Percentiles rank a stretch among this genome's conserved stretches.
These are phyloP conservation scores for Warburgia ugandensis DNA, from an alignment of 164 flowering plant species.

Conservation along the genomic window DNA sequence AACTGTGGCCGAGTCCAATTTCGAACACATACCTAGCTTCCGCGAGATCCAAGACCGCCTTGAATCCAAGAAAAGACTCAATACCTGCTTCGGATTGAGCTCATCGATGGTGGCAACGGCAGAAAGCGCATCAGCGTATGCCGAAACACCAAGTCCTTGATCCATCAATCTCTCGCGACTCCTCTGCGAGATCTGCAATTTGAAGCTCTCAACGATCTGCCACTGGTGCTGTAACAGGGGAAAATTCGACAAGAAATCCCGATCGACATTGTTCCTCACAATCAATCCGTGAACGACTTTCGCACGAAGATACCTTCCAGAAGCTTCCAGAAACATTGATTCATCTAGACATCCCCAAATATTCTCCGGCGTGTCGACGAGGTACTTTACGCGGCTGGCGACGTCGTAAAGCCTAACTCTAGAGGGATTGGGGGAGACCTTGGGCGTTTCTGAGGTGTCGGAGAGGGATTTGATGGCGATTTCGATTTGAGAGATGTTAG, in stretches of 20 bases:
- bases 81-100: slow-evolving; percentile 51
- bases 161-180: slow-evolving; percentile 68
- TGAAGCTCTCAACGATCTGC: slow-evolving; percentile 93
- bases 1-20: slow-evolving; percentile 21
- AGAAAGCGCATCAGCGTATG: slow-evolving; percentile 82
- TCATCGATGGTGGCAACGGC: slow-evolving; percentile 80
- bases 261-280: slow-evolving; percentile 10
- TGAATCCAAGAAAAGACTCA: slow-evolving; percentile 64
- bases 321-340: slow-evolving; percentile 79
- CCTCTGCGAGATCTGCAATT: slow-evolving; percentile 80
- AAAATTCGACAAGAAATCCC: slow-evolving; percentile 42
- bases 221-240: slow-evolving; percentile 81
- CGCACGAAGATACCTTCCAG: slow-evolving; percentile 66
- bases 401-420: slow-evolving; percentile 43
- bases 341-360: slow-evolving; percentile 97
- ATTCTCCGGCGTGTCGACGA: slow-evolving; percentile 94
- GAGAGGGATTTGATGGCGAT: slow-evolving; percentile 50
- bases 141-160: slow-evolving; percentile 37
- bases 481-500: slow-evolving; percentile 56
- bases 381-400: slow-evolving; percentile 81
- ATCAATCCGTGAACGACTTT: slow-evolving; percentile 50
- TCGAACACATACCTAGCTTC: slow-evolving; percentile 23
- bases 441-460: slow-evolving; percentile 17
- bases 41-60: slow-evolving; percentile 67
- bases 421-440: slow-evolving; percentile 23